phyloP scores from a whole-genome alignment of 352 stramenopile species.

The Pythium rishiriense region DNA sequence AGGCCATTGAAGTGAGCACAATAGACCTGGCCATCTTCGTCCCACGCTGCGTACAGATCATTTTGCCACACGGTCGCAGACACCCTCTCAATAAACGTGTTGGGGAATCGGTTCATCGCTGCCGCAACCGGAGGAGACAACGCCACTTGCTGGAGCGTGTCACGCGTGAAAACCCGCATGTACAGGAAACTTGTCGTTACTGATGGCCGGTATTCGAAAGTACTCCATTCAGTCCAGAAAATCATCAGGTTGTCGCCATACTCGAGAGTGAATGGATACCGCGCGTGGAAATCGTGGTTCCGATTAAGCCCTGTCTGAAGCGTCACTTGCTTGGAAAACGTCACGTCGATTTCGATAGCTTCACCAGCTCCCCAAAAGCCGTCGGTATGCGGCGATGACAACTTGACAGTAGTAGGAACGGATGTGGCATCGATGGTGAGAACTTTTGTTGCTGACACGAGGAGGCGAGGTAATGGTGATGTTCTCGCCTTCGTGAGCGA shows the following conservation, averaged over 20 bases:
- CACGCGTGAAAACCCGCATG: constrained; percentile 46
- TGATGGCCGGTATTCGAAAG: constrained; percentile 23
- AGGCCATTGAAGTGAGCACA: constrained; percentile 59
- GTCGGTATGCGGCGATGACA: constrained; percentile 52
- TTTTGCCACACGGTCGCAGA: constrained; percentile 44
- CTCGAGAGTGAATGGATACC: constrained; percentile 39
- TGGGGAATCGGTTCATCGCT: constrained; percentile 46
- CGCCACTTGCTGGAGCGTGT: constrained; percentile 36
- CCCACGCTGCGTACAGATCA: constrained; percentile 64
- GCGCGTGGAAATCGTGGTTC: constrained; percentile 55
- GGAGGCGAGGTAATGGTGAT: constrained; percentile 35
- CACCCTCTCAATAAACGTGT: constrained; percentile 57
- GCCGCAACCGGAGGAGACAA: constrained; percentile 19
- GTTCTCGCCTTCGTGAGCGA: constrained; percentile 33
- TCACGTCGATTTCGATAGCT: constrained; percentile 66
- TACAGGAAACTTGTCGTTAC: constrained; percentile 54
- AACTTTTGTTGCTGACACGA: constrained; percentile 30
- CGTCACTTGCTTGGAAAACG: constrained; percentile 64
- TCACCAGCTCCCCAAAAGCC: constrained; percentile 61
- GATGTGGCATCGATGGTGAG: constrained; percentile 57
- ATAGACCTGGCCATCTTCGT: constrained; percentile 60
- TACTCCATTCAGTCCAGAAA: constrained; percentile 67
- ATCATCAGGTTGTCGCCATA: constrained; percentile 51
- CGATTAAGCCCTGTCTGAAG: constrained; percentile 61
- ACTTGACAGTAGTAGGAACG: constrained; percentile 54